Conservation (phyloP, 768 basidiomycete genomes). For the Boletales sp. region DNA sequence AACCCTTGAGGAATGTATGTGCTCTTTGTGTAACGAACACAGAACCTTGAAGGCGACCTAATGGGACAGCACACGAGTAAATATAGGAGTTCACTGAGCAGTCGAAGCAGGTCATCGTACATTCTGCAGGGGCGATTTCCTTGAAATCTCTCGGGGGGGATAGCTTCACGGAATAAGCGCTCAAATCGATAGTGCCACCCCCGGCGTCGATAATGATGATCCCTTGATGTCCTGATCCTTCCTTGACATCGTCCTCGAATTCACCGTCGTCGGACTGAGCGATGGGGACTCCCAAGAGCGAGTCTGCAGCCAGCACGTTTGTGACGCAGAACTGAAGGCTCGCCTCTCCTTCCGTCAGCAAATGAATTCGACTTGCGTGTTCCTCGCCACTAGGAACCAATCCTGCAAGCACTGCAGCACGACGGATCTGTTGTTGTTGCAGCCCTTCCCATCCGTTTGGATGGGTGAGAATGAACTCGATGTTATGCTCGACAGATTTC, state of each 20-base stretch:
- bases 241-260: neutral
- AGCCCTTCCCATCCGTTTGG: slow-evolving; percentile 32
- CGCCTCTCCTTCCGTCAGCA: slow-evolving; percentile 27
- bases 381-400: slow-evolving; percentile 14
- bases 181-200: slow-evolving; percentile 39
- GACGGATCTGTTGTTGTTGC: slow-evolving; percentile 29
- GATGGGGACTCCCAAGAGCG: slow-evolving; percentile 7
- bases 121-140: slow-evolving; percentile 33
- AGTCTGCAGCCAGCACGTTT: slow-evolving; percentile 36
- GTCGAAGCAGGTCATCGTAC: slow-evolving; percentile 9
- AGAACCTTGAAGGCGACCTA: slow-evolving; percentile 39
- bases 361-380: slow-evolving; percentile 13
- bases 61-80: neutral
- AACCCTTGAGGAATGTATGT: slow-evolving; percentile 25
- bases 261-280: too few species aligned
- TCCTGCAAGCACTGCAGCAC: slow-evolving; percentile 21
- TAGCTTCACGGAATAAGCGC: slow-evolving; percentile 31
- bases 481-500: slow-evolving; percentile 19
- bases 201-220: slow-evolving; percentile 45
- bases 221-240: slow-evolving; percentile 28
- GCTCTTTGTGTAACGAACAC: slow-evolving; percentile 34
- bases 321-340: slow-evolving; percentile 36
- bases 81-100: neutral
- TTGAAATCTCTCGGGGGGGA: slow-evolving; percentile 25
- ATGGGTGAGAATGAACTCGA: slow-evolving; percentile 25